Evolutionary conservation across 305 asterid species (phyloP).

Genomic region (Rubia peregrina): DNA sequence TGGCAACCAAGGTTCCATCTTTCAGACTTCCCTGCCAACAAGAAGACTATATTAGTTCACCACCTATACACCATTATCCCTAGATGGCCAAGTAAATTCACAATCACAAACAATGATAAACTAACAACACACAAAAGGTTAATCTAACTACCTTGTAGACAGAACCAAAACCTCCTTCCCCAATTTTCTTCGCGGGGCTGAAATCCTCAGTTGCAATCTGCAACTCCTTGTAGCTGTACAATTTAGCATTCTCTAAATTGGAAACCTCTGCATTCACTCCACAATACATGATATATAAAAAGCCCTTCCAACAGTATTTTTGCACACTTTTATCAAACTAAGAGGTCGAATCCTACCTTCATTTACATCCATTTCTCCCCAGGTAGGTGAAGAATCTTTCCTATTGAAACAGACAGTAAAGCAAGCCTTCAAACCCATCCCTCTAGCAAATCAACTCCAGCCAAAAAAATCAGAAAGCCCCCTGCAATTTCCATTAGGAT

Average conservation of each 20-base stretch:
- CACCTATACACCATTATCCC: not conserved
- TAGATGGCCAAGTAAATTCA: not conserved
- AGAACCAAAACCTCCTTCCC: conserved; percentile 83
- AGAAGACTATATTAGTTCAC: conserved; percentile 12
- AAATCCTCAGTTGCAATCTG: conserved; percentile 59
- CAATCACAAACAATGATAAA: conserved; percentile 3
- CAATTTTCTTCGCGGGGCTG: conserved; percentile 51
- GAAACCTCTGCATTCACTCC: conserved; percentile 51
- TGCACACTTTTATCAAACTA: not conserved
- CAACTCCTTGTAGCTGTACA: conserved; percentile 61
- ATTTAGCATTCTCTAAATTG: conserved; percentile 36
- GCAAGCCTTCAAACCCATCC: conserved; percentile 33
- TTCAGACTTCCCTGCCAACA: conserved; percentile 62
- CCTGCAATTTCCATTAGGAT: not conserved
- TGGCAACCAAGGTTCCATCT: conserved; percentile 63
- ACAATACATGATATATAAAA: not conserved
- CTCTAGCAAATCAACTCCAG: not conserved
- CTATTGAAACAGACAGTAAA: conserved; percentile 39
- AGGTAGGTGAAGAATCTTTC: conserved; percentile 25
- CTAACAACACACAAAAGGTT: not conserved
- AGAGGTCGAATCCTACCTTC: conserved; percentile 38
- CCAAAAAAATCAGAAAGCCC: conserved; percentile 15
- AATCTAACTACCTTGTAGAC: conserved; percentile 57
- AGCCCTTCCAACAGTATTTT: not conserved
- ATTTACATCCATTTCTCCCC: conserved; percentile 28